Conservation (phyloP, 257 asterid genomes). For the Henckelia pumila region DNA sequence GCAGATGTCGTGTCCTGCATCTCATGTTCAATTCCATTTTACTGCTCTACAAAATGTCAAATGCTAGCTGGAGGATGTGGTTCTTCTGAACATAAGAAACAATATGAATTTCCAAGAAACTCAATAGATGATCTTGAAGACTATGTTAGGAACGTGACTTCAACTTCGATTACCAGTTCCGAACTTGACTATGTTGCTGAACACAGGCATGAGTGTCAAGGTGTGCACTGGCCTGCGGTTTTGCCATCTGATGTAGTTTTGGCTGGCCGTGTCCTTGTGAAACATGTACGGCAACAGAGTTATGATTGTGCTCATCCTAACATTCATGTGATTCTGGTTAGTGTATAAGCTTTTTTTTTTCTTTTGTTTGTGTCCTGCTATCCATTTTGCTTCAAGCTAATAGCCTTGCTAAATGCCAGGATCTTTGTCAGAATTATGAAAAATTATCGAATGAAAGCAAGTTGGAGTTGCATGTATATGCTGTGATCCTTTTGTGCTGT, state of each 20-base stretch:
- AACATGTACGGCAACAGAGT: slow-evolving; percentile 44
- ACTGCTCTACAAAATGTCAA: slow-evolving; percentile 79
- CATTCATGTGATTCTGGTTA: slow-evolving; percentile 48
- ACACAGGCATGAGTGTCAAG: slow-evolving; percentile 83
- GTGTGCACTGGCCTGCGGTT: slow-evolving; percentile 84
- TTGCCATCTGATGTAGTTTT: slow-evolving; percentile 80
- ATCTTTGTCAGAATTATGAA: slow-evolving; percentile 79
- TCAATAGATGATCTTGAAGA: slow-evolving; percentile 60
- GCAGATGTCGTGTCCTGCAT: slow-evolving; percentile 70
- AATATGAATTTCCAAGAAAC: slow-evolving; percentile 29
- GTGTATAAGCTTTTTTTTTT: background rate
- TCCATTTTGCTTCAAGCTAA: slow-evolving; percentile 30
- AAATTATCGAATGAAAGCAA: slow-evolving; percentile 64
- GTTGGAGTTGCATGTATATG: slow-evolving; percentile 78
- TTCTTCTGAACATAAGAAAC: slow-evolving; percentile 22
- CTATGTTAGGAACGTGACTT: slow-evolving; percentile 45
- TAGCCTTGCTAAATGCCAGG: slow-evolving; percentile 42
- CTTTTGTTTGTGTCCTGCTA: slow-evolving; percentile 20
- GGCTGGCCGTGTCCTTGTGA: slow-evolving; percentile 86
- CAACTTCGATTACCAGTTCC: slow-evolving; percentile 33
- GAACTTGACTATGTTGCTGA: slow-evolving; percentile 45
- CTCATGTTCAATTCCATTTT: slow-evolving; percentile 71
- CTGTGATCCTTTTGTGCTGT: slow-evolving; percentile 64
- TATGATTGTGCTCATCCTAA: slow-evolving; percentile 33
- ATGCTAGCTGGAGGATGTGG: slow-evolving; percentile 63